A percentile compares a stretch with the other conserved stretches of the same genome.
Evolutionary conservation across 805 yeast species (phyloP).

Genomic region (Yarrowia deformans): DNA sequence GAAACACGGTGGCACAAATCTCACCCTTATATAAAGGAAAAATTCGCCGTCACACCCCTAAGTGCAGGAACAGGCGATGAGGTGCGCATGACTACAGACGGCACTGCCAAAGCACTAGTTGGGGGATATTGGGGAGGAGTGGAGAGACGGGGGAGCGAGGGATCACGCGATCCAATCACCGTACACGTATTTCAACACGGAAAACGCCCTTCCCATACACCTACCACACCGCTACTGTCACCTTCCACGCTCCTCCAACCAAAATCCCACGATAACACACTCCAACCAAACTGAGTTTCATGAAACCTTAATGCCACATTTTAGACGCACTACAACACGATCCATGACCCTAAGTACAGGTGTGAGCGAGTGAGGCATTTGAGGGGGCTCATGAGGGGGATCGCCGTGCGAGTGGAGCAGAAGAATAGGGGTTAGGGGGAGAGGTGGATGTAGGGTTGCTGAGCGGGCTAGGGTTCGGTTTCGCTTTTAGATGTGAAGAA

Average conservation of each 20-base stretch:
- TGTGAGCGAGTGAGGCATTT: constrained; percentile 35
- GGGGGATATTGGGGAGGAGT: background rate
- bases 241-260: constrained; percentile 5
- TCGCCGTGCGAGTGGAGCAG: background rate
- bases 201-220: background rate
- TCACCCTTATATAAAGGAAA: constrained; percentile 18
- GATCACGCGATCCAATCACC: background rate
- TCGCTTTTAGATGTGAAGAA: too few relatives aligned
- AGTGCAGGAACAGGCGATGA: constrained; percentile 40
- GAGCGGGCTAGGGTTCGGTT: too few relatives aligned
- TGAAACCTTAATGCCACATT: background rate
- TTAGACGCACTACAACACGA: constrained; percentile 19
- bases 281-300: background rate
- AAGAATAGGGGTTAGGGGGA: background rate
- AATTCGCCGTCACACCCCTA: constrained; percentile 23
- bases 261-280: constrained; percentile 27
- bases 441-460: background rate
- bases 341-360: constrained; percentile 39
- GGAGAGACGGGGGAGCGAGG: background rate
- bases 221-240: background rate
- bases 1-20: too few relatives aligned
- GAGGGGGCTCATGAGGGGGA: background rate
- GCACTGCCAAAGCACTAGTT: background rate
- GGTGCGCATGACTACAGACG: constrained; percentile 29
- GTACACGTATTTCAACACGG: background rate